Percentiles rank a stretch among this genome's conserved stretches.
Evolutionary conservation across 345 rosid genomes (phyloP).

Genomic region (Zanthoxylum bungeanum): DNA sequence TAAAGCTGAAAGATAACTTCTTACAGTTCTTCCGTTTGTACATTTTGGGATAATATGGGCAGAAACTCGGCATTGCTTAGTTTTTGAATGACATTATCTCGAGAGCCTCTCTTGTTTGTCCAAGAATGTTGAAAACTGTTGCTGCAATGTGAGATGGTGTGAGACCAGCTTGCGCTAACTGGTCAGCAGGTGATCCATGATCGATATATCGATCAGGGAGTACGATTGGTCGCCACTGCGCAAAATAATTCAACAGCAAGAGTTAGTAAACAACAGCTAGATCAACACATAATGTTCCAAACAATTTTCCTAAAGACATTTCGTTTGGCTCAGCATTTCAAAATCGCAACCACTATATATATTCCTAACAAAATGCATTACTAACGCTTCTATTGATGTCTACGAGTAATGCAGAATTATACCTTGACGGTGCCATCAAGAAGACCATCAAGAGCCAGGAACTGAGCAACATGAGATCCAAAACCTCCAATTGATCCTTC

Average conservation of each 20-base stretch:
- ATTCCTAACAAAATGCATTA: background rate
- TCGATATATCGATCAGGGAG: slow-evolving; percentile 80
- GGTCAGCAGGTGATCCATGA: slow-evolving; percentile 79
- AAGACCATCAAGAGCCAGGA: slow-evolving; percentile 86
- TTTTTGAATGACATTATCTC: slow-evolving; percentile 40
- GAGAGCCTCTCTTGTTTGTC: slow-evolving; percentile 58
- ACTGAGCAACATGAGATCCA: slow-evolving; percentile 94
- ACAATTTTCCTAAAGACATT: too few species aligned
- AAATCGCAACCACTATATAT: background rate
- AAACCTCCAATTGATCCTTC: slow-evolving; percentile 98
- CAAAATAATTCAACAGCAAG: background rate
- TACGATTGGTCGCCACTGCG: slow-evolving; percentile 89
- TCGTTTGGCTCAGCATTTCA: background rate
- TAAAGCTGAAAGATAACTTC: background rate
- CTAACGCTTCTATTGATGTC: background rate
- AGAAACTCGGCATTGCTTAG: background rate
- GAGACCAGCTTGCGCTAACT: slow-evolving; percentile 72
- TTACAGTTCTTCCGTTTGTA: slow-evolving; percentile 9
- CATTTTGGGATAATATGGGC: background rate
- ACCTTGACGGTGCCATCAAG: slow-evolving; percentile 95
- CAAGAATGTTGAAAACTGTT: slow-evolving; percentile 64
- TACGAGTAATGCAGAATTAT: slow-evolving; percentile 1
- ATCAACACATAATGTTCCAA: background rate
- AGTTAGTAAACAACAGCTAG: background rate
- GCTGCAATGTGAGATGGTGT: slow-evolving; percentile 89